Evolutionary conservation across 2,329 filamentous ascomycete genomes (phyloP).

Genomic region (Teratosphaeria epicoccoides): DNA sequence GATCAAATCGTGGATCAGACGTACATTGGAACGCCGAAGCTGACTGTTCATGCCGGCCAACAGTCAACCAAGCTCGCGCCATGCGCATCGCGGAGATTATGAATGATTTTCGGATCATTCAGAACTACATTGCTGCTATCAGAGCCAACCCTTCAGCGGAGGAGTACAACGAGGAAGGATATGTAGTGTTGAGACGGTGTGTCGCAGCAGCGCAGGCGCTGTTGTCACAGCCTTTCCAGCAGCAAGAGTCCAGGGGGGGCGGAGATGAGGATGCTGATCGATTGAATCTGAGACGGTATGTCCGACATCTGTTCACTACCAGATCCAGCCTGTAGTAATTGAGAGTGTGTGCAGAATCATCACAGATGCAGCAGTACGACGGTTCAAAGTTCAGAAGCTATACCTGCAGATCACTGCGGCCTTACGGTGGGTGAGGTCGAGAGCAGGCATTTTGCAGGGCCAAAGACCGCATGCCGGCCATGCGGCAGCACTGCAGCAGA

Average conservation of each 20-base stretch:
- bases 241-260: conserved; percentile 8
- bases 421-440: conserved; percentile 47
- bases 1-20: background rate
- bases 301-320: background rate
- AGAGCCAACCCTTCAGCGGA: conserved; percentile 41
- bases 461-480: conserved; percentile 40
- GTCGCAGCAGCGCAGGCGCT: conserved; percentile 44
- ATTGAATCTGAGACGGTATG: conserved; percentile 45
- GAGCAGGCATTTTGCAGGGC: conserved; percentile 41
- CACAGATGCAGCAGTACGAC: conserved; percentile 47
- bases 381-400: conserved; percentile 51
- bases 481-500: conserved; percentile 37
- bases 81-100: conserved; percentile 54
- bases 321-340: background rate
- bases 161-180: conserved; percentile 50
- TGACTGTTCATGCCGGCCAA: conserved; percentile 4
- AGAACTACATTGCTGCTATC: conserved; percentile 47
- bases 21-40: background rate
- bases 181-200: conserved; percentile 47
- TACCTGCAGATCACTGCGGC: conserved; percentile 50
- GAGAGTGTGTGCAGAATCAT: conserved; percentile 40
- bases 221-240: conserved; percentile 42
- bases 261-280: conserved; percentile 45
- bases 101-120: conserved; percentile 52
- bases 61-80: conserved; percentile 54